phyloP scores from a whole-genome alignment of 768 basidiomycete genomes.

The Podaxis sp. region DNA sequence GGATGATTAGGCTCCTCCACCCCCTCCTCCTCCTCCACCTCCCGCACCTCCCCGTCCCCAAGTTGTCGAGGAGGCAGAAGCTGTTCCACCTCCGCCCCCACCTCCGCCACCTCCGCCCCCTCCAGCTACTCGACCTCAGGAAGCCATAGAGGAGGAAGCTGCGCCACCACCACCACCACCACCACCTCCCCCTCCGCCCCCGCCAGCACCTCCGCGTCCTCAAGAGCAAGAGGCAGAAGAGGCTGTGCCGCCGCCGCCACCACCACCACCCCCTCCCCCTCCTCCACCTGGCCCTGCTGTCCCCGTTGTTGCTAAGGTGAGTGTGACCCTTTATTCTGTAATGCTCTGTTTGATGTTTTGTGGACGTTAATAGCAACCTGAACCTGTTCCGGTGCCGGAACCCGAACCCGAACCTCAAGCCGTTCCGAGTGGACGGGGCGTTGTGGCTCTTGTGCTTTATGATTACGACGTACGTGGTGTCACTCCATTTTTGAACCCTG shows the following conservation, averaged over 20 bases:
- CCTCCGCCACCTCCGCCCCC: constrained; percentile 38
- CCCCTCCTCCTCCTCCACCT: constrained; percentile 34
- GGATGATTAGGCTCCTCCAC: constrained; percentile 32
- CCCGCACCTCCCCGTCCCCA: constrained; percentile 34
- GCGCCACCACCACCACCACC: constrained; percentile 35
- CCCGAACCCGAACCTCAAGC: constrained; percentile 30
- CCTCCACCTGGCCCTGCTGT: constrained; percentile 52
- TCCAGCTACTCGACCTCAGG: constrained; percentile 30
- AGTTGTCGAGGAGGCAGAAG: constrained; percentile 22
- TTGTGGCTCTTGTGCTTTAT: constrained; percentile 75
- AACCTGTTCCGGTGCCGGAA: constrained; percentile 41
- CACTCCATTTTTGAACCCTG: constrained; percentile 2
- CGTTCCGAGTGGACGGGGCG: constrained; percentile 38
- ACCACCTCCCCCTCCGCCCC: constrained; percentile 35
- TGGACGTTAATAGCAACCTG: constrained; percentile 32
- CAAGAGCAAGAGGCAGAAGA: constrained; percentile 23
- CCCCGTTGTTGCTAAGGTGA: constrained; percentile 35
- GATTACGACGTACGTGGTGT: constrained; percentile 65
- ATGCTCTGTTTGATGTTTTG: not conserved
- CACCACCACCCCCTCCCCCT: constrained; percentile 44
- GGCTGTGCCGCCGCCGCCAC: constrained; percentile 30
- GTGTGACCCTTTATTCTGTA: constrained; percentile 9
- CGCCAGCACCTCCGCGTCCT: constrained; percentile 29
- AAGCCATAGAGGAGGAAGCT: constrained; percentile 20
- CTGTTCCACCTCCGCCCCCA: constrained; percentile 31